Evolutionary conservation across 495 filamentous ascomycete species (phyloP).

Genomic region (Aspergillus cavernicola): DNA sequence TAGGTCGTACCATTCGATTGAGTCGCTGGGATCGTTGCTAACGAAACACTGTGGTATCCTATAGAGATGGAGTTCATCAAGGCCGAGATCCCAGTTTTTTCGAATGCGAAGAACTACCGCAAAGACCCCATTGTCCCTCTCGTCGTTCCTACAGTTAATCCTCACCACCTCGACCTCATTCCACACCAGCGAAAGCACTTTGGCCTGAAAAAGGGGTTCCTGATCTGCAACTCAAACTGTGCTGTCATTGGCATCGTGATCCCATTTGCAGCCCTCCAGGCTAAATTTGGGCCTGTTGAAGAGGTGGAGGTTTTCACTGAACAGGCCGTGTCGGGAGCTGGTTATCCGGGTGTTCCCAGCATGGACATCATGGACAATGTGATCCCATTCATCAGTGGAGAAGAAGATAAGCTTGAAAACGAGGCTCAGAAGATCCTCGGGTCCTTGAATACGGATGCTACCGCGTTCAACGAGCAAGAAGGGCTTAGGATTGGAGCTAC

Average conservation of each 20-base stretch:
- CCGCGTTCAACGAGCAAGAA: constrained; percentile 61
- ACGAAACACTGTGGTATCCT: background rate
- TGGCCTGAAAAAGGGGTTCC: constrained; percentile 68
- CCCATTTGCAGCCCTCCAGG: constrained; percentile 78
- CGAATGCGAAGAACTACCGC: constrained; percentile 87
- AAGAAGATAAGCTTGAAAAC: constrained; percentile 84
- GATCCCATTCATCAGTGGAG: constrained; percentile 80
- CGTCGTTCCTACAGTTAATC: constrained; percentile 81
- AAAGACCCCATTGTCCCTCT: constrained; percentile 78
- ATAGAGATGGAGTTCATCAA: constrained; percentile 76
- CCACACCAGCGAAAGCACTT: constrained; percentile 67
- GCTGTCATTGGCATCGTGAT: constrained; percentile 86
- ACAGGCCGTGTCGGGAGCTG: constrained; percentile 81
- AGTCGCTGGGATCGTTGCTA: background rate
- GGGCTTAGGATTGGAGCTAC: constrained; percentile 68
- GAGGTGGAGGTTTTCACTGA: constrained; percentile 79
- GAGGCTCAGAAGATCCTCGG: constrained; percentile 86
- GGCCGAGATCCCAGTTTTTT: constrained; percentile 76
- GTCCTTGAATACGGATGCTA: constrained; percentile 57
- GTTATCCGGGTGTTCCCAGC: constrained; percentile 82
- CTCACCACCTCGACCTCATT: constrained; percentile 72
- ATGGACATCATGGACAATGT: constrained; percentile 77
- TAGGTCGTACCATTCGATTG: constrained; percentile 27
- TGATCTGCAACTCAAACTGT: constrained; percentile 90
- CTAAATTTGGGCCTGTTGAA: constrained; percentile 70